Base-by-base conservation (phyloP, 257 asterid genomes). In the Cynanchum wilfordii region DNA sequence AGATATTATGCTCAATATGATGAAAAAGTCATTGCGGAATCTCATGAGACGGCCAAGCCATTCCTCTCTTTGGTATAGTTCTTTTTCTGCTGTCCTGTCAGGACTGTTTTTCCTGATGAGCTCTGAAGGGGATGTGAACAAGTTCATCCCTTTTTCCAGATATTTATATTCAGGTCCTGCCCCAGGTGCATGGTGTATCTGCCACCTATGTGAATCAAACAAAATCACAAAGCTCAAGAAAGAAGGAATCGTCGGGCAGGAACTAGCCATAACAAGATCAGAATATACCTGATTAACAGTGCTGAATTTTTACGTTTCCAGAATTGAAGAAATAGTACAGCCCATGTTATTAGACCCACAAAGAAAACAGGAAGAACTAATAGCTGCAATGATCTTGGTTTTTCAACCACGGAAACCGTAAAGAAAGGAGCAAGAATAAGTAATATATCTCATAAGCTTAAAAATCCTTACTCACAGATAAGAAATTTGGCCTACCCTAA, bases 241-340 rank as follows among this genome's bases (percentile, higher is more conserved):
- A 72, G 60, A 71, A 29, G 30, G 54, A 33, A 68, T 4, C 33
- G 40, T 10, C 27, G 40, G 29, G 22, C 19, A 64, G 49, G 29
- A 54, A 15, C 10, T 54, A 50, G 30, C 25, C 59, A 70, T 52
- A 24, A 44, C 59, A 56, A 49, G 36, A 22, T 40, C 30, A 64
- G 62, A 12, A 52, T 33, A 29, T 66, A 74, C 76, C 79, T 79
- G 62, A 67, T 68, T 33, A 78, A 70, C 20, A 72, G 74, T 19
- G 98, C 99, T 0, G 97, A 68, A 38, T 86, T 91, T 83, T 92
- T 91, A 20, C 99, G 98, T 81, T 92, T 91, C 99, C 99, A 95
- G 78, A 95, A 95, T 78, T 95, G 99, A 78, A 95, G 87, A 84
- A 95, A 88, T 79, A 86, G 68, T 64, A 86, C 96, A 27, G 96